These are phyloP conservation scores for Gossypium ekmanianum DNA, from an alignment of 345 rosid species.

Conservation along the genomic window DNA sequence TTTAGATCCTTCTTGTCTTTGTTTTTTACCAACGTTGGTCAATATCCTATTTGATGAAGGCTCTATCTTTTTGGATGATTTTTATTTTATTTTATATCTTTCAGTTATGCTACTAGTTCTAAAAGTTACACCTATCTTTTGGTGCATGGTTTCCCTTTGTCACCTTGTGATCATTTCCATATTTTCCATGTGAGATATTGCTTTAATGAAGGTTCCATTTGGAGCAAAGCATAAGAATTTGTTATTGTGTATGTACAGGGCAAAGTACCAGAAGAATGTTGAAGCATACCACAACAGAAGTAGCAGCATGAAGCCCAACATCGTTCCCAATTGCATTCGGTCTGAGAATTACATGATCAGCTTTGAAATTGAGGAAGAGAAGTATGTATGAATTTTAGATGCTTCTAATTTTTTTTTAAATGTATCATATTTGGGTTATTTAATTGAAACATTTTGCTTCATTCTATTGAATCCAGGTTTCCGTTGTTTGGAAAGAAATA, in stretches of 20 bases:
- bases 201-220: neutral
- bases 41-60: neutral
- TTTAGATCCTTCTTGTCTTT: neutral
- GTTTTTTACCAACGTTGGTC: neutral
- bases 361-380: conserved; percentile 95
- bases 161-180: conserved; percentile 2
- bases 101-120: neutral
- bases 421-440: conserved; percentile 9
- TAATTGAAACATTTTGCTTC: neutral
- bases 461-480: conserved; percentile 51
- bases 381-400: conserved; percentile 38
- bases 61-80: neutral
- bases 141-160: neutral
- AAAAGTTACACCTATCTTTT: neutral
- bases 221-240: neutral
- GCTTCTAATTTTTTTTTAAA: neutral
- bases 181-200: neutral
- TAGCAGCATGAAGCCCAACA: conserved; percentile 70
- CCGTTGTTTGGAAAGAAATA: conserved; percentile 91
- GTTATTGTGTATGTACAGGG: conserved; percentile 47
- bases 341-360: conserved; percentile 91
- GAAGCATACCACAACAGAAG: conserved; percentile 94
- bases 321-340: conserved; percentile 88
- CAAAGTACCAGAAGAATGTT: conserved; percentile 95
- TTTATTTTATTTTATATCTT: neutral